Conservation (phyloP, 371 early-diverging fungal species). For the Capniomyces stellatus region DNA sequence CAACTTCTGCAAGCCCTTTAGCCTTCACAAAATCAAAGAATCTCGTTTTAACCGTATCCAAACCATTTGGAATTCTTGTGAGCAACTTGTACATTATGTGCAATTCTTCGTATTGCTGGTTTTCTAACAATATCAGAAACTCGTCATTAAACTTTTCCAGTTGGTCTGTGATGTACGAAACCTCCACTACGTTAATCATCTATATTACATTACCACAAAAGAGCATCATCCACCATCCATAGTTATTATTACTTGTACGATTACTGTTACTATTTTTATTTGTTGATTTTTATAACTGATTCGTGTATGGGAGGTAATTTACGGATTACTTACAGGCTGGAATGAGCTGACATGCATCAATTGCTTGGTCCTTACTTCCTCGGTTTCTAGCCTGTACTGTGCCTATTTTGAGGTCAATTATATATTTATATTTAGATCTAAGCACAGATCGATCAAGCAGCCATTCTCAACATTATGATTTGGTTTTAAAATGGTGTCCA, state of each 20-base stretch:
- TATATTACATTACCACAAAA: no score
- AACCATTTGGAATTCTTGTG: conserved; percentile 29
- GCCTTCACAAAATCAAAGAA: conserved; percentile 70
- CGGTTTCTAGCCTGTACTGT: conserved; percentile 67
- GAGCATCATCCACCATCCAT: no score
- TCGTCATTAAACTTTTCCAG: conserved; percentile 63
- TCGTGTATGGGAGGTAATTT: no score
- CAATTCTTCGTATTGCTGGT: neutral
- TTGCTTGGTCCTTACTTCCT: conserved; percentile 69
- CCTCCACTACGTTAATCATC: conserved; percentile 60
- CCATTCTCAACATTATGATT: no score
- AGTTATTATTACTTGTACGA: no score
- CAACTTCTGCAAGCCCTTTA: conserved; percentile 67
- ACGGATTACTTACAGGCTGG: no score
- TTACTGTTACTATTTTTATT: no score
- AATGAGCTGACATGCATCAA: conserved; percentile 70
- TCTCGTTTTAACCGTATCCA: conserved; percentile 55
- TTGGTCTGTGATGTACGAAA: conserved; percentile 64
- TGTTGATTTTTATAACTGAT: no score
- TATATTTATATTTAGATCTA: no score
- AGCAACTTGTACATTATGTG: neutral
- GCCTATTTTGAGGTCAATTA: no score
- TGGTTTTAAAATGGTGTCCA: no score
- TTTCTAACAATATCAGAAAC: conserved; percentile 24
- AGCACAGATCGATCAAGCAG: no score